These are phyloP conservation scores for Beta lomatogona DNA, from an alignment of 179 eudicot species.

Conservation along the genomic window DNA sequence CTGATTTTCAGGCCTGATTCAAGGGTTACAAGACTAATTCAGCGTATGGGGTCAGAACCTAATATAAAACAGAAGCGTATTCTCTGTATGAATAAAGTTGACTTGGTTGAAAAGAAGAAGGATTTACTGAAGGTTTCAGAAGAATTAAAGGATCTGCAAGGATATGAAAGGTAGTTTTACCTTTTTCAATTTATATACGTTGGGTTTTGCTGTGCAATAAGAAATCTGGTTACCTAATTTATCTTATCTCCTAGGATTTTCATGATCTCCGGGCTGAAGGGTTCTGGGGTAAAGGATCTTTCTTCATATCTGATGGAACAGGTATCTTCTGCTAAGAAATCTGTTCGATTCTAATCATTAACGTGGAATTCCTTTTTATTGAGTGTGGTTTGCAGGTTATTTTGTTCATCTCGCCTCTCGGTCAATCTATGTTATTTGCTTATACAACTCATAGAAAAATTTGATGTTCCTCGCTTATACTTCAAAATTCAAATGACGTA, in stretches of 20 bases:
- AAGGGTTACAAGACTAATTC: constrained; percentile 75
- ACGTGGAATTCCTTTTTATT: not conserved
- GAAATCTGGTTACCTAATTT: constrained; percentile 17
- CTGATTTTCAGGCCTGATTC: constrained; percentile 69
- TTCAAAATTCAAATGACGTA: no score
- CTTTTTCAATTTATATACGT: not conserved
- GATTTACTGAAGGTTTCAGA: constrained; percentile 82
- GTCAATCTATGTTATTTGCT: not conserved
- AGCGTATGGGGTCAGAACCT: constrained; percentile 72
- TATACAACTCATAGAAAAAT: not conserved
- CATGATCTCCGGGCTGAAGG: constrained; percentile 94
- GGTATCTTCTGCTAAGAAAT: constrained; percentile 40
- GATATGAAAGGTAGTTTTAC: constrained; percentile 68
- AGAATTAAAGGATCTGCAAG: constrained; percentile 73
- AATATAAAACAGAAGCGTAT: constrained; percentile 73
- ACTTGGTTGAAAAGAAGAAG: constrained; percentile 86
- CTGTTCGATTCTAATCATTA: constrained; percentile 1
- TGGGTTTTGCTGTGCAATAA: constrained; percentile 3
- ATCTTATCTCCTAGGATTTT: constrained; percentile 54
- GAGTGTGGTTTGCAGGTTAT: not conserved
- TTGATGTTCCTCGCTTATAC: no score
- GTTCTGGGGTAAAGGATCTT: constrained; percentile 89
- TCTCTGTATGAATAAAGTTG: constrained; percentile 93
- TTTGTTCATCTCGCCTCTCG: not conserved
- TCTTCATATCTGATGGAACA: constrained; percentile 71